Evolutionary conservation across 176 grass and related monocot species (phyloP).

Genomic region (Carex littledalei): DNA sequence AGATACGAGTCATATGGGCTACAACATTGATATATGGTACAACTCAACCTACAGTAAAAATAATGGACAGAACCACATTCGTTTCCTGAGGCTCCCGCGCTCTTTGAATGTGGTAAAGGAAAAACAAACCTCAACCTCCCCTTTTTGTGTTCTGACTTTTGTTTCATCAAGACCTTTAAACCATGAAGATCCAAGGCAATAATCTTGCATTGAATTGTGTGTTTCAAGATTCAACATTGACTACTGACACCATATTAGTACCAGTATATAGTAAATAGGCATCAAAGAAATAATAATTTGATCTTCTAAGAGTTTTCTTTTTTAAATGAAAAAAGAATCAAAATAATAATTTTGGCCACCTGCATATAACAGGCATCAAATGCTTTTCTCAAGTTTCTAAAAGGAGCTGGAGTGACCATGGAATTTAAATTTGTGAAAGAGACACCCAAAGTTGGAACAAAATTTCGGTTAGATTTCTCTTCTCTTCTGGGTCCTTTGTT

Average conservation of each 20-base stretch:
- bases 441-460: constrained; percentile 75
- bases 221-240: background rate
- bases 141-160: background rate
- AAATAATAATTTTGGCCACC: background rate
- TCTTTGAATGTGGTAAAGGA: constrained; percentile 57
- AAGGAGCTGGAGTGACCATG: constrained; percentile 50
- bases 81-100: constrained; percentile 53
- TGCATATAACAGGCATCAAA: constrained; percentile 59
- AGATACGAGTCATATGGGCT: constrained; percentile 48
- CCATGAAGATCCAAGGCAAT: background rate
- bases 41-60: constrained; percentile 84
- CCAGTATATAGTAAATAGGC: background rate
- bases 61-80: constrained; percentile 22
- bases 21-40: constrained; percentile 80
- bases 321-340: background rate
- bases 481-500: constrained; percentile 82
- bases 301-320: background rate
- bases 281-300: background rate
- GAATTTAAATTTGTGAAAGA: constrained; percentile 75
- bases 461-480: constrained; percentile 55
- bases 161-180: background rate
- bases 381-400: constrained; percentile 60
- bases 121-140: background rate
- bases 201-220: too few species aligned
- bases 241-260: background rate